These are phyloP conservation scores for Rubia tinctorum DNA, from an alignment of 305 asterid genomes.

Conservation along the genomic window DNA sequence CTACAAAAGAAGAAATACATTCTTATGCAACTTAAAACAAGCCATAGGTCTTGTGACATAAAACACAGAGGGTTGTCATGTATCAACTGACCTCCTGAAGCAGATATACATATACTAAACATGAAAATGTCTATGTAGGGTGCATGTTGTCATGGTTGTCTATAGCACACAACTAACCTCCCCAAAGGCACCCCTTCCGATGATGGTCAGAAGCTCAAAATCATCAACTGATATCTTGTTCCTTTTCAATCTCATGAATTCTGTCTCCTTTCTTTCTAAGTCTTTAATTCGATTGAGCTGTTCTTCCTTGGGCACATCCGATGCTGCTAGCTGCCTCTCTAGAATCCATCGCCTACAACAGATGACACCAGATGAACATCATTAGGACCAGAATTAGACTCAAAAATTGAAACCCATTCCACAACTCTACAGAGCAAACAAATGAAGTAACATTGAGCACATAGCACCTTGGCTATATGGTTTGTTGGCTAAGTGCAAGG, in stretches of 20 bases:
- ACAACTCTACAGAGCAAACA: not conserved
- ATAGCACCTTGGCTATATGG: not conserved
- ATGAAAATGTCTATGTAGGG: not conserved
- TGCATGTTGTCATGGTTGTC: not conserved
- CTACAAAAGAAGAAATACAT: conserved; percentile 23
- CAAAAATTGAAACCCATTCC: not conserved
- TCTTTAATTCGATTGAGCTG: conserved; percentile 76
- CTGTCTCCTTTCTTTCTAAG: conserved; percentile 92
- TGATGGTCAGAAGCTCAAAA: conserved; percentile 91
- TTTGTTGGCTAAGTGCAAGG: not conserved
- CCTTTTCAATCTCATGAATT: conserved; percentile 88
- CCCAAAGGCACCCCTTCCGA: conserved; percentile 97
- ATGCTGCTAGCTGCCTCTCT: conserved; percentile 90
- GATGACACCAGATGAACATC: conserved; percentile 10
- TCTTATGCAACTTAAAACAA: not conserved
- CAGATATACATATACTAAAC: not conserved
- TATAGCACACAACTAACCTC: conserved; percentile 59
- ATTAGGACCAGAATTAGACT: not conserved
- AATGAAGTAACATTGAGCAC: not conserved
- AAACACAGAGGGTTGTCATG: not conserved
- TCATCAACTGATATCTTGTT: conserved; percentile 95
- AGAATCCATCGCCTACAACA: conserved; percentile 81
- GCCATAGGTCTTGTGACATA: not conserved
- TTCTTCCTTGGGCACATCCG: conserved; percentile 97
- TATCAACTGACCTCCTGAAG: not conserved